A percentile compares a stretch with the other conserved stretches of the same genome.
phyloP scores from a whole-genome alignment of 306 rosid genomes.

The Citrullus colocynthis region DNA sequence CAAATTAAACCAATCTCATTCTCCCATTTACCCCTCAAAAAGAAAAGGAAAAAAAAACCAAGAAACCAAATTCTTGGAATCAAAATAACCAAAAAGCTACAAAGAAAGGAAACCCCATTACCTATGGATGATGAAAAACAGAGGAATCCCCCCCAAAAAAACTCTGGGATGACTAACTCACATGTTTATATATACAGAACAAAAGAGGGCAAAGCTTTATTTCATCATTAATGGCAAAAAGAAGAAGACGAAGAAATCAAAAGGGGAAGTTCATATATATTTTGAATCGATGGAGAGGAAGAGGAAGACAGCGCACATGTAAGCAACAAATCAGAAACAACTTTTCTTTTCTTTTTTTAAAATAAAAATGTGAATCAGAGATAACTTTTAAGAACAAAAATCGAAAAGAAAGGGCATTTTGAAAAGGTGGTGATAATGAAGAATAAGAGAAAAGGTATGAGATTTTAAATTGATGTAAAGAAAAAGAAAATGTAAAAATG shows the following conservation, averaged over 20 bases:
- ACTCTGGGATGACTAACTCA: background rate
- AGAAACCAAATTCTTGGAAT: background rate
- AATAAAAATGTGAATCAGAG: background rate
- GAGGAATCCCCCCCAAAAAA: background rate
- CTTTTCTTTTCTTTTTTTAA: background rate
- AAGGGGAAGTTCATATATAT: background rate
- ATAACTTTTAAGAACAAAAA: background rate
- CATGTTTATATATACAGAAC: background rate
- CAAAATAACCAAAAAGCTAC: background rate
- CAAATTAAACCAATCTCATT: background rate
- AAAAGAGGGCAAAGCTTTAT: background rate
- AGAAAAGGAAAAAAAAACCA: background rate
- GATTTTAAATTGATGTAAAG: background rate
- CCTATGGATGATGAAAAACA: background rate
- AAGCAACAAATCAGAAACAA: conserved; percentile 6
- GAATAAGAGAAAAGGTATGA: background rate
- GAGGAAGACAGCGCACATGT: conserved; percentile 8
- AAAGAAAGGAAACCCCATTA: background rate
- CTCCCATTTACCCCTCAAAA: background rate
- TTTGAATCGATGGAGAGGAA: background rate
- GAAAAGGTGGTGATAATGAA: conserved; percentile 1
- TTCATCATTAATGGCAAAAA: background rate
- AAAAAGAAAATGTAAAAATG: background rate
- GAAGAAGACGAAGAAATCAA: background rate
- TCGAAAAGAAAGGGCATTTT: background rate